Percentiles rank a stretch among this genome's conserved stretches.
Conservation (phyloP, 2,329 filamentous ascomycete species). For the Alternaria dauci region DNA sequence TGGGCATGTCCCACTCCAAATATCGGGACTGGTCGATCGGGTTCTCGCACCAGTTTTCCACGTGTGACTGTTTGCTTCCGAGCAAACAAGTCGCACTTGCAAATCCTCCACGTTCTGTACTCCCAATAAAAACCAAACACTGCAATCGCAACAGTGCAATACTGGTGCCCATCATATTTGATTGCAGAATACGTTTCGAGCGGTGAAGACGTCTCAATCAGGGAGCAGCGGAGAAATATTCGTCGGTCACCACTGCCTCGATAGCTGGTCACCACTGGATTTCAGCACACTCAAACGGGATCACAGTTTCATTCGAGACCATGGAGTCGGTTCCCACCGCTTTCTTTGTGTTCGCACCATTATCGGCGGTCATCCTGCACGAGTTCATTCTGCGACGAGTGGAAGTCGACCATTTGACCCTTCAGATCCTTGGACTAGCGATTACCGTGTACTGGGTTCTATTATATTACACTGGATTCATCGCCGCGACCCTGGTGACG, state of each 20-base stretch:
- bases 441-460: constrained; percentile 20
- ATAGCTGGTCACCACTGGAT: background rate
- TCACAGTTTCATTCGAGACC: background rate
- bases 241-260: background rate
- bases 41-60: constrained; percentile 3
- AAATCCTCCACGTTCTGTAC: constrained; percentile 17
- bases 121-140: constrained; percentile 3
- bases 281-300: background rate
- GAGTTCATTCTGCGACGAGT: constrained; percentile 25
- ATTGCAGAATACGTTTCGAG: background rate
- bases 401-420: constrained; percentile 28
- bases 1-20: background rate
- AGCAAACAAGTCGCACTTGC: constrained; percentile 2
- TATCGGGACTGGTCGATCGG: constrained; percentile 4
- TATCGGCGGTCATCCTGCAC: constrained; percentile 25
- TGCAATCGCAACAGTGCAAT: background rate
- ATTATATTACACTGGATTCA: constrained; percentile 15
- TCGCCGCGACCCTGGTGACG: constrained; percentile 17
- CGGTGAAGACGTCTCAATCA: background rate
- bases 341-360: constrained; percentile 11
- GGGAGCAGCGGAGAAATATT: background rate
- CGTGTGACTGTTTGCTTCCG: constrained; percentile 10
- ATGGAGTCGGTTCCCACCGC: constrained; percentile 16
- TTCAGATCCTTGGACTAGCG: constrained; percentile 20
- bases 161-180: background rate